phyloP scores from a whole-genome alignment of 1,139 yeast genomes.

The Taiozyma sp. region DNA sequence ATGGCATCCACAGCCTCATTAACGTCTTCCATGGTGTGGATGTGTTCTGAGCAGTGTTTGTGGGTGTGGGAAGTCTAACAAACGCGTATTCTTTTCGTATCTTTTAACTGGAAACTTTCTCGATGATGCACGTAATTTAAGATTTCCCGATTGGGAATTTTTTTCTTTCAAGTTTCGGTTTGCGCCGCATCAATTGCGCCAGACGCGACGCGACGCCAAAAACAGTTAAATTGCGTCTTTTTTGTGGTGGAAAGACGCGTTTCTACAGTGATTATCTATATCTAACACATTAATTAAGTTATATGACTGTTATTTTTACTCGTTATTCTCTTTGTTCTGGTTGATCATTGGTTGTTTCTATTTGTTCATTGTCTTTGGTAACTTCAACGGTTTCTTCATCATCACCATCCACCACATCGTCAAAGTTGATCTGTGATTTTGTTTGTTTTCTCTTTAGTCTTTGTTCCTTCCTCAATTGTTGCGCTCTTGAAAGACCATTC shows the following conservation, averaged over 20 bases:
- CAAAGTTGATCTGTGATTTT: neutral
- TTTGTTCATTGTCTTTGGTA: neutral
- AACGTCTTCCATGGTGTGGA: slow-evolving; percentile 17
- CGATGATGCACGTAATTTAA: neutral
- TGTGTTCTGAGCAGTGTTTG: neutral
- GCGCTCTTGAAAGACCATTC: slow-evolving; percentile 22
- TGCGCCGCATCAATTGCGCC: neutral
- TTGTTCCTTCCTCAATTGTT: slow-evolving; percentile 24
- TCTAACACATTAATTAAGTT: neutral
- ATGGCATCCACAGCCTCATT: slow-evolving; percentile 34
- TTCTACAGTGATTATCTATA: neutral
- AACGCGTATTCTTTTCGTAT: neutral
- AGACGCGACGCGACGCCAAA: neutral
- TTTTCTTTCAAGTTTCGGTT: neutral
- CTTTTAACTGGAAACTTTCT: neutral
- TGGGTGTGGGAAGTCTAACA: neutral
- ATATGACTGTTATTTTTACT: neutral
- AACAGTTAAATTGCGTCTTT: neutral
- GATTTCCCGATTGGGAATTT: neutral
- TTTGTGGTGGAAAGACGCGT: neutral
- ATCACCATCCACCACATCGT: neutral
- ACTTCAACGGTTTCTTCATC: slow-evolving; percentile 1
- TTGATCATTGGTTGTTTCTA: neutral
- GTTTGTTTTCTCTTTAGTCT: slow-evolving; percentile 21
- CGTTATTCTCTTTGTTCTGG: neutral